phyloP scores from a whole-genome alignment of 179 eudicot genomes.

The Heliamphora pulchella region DNA sequence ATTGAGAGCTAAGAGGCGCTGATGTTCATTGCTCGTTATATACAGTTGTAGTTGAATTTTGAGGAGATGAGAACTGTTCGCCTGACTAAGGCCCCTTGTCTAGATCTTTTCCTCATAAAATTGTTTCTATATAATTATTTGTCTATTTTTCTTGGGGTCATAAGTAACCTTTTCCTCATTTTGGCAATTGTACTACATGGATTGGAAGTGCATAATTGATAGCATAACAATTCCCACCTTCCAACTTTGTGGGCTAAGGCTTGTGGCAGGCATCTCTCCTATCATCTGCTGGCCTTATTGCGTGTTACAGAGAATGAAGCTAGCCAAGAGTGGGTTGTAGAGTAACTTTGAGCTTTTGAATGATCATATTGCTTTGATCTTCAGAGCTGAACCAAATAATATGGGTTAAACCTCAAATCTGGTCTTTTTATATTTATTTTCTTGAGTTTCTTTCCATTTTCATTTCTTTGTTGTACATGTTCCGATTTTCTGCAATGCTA shows the following conservation, averaged over 20 bases:
- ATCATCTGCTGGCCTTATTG: neutral
- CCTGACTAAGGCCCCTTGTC: neutral
- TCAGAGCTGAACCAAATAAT: neutral
- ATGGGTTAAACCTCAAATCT: neutral
- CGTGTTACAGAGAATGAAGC: neutral
- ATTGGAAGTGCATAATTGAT: neutral
- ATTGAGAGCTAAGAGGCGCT: neutral
- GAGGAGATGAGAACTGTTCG: neutral
- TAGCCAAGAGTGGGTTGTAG: neutral
- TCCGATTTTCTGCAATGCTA: neutral
- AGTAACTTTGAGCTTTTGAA: neutral
- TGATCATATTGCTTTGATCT: constrained; percentile 9
- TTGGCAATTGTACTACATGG: neutral
- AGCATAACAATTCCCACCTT: neutral
- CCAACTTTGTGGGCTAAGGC: neutral
- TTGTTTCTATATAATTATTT: neutral
- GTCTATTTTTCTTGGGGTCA: neutral
- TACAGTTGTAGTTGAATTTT: neutral
- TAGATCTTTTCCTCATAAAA: neutral
- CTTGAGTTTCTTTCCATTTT: constrained; percentile 7
- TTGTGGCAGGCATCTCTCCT: neutral
- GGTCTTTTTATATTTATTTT: neutral
- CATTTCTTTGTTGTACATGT: neutral
- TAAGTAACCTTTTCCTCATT: neutral
- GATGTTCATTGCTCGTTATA: neutral